Conservation (phyloP, 2,329 filamentous ascomycete genomes). For the Talaromyces sp. region DNA sequence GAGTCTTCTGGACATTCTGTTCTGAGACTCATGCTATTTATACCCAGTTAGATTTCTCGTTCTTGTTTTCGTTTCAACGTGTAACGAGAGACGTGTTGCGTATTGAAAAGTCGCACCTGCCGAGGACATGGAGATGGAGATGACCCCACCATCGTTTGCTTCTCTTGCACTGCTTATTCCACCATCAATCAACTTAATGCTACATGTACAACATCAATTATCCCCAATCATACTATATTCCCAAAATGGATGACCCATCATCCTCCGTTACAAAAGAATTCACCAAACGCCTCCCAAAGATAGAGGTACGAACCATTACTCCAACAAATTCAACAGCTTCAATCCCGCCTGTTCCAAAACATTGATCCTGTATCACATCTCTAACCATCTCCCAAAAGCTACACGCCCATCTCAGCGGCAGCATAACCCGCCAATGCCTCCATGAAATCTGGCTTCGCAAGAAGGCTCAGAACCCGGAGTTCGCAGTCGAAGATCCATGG, state of each 20-base stretch:
- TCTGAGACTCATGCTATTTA: not conserved
- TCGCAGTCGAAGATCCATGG: conserved; percentile 66
- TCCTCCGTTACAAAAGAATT: conserved; percentile 31
- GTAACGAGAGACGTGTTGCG: not conserved
- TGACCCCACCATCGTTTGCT: not conserved
- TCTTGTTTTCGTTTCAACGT: not conserved
- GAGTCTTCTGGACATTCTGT: not conserved
- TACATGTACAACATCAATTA: not conserved
- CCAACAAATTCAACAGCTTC: not conserved
- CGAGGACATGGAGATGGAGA: not conserved
- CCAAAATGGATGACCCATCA: not conserved
- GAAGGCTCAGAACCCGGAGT: conserved; percentile 49
- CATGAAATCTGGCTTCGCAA: conserved; percentile 71
- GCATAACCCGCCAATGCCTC: conserved; percentile 69
- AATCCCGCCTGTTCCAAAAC: not conserved
- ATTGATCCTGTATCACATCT: not conserved
- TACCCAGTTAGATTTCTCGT: not conserved
- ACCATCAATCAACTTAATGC: not conserved
- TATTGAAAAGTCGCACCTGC: not conserved
- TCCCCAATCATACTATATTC: not conserved
- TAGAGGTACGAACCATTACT: conserved; percentile 32
- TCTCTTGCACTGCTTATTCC: not conserved
- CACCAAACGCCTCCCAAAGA: conserved; percentile 36
- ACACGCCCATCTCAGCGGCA: conserved; percentile 77
- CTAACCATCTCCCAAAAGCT: conserved; percentile 52